These are phyloP conservation scores for Pisolithus tinctorius DNA, from an alignment of 768 basidiomycete species.

Conservation along the genomic window DNA sequence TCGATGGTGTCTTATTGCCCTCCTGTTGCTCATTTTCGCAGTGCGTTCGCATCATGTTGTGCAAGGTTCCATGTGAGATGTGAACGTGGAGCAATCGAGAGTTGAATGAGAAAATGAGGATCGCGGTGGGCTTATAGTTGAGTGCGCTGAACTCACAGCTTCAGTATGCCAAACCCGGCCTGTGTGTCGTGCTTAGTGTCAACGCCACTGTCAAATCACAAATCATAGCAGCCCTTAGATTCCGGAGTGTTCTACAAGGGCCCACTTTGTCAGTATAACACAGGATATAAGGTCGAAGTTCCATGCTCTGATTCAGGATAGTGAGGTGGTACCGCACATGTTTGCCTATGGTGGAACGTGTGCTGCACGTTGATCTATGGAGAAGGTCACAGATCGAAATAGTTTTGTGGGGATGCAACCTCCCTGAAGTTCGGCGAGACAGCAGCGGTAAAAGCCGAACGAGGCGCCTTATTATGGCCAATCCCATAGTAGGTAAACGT, in stretches of 20 bases:
- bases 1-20: neutral
- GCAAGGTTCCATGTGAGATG: no score
- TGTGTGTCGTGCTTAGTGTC: constrained; percentile 3
- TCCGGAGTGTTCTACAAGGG: neutral
- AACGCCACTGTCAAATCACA: constrained; percentile 20
- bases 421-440: neutral
- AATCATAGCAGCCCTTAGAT: constrained; percentile 7
- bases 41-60: no score
- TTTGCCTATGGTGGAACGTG: neutral
- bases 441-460: neutral
- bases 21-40: neutral
- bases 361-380: neutral
- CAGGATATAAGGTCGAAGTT: constrained; percentile 10
- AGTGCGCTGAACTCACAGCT: no score
- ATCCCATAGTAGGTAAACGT: neutral
- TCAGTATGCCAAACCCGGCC: no score
- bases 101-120: no score
- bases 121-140: no score
- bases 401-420: neutral
- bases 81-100: no score
- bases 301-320: constrained; percentile 12
- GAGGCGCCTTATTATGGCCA: neutral
- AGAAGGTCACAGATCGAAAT: neutral
- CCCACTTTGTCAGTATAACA: constrained; percentile 7
- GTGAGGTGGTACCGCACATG: neutral